Evolutionary conservation across 1,284 basidiomycete genomes (phyloP).

Genomic region (Puccinia horiana): DNA sequence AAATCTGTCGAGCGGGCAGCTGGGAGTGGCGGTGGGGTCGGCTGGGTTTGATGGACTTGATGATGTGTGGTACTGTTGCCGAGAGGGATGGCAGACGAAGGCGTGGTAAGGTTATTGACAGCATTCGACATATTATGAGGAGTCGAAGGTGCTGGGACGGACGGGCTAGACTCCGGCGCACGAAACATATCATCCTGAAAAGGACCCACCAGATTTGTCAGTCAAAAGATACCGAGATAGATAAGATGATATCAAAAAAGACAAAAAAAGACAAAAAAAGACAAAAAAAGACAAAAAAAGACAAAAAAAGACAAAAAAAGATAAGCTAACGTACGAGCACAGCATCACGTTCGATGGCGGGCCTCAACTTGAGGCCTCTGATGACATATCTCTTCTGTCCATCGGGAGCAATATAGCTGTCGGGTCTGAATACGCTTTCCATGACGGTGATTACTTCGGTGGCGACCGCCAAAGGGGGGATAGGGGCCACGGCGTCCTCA

Average conservation of each 20-base stretch:
- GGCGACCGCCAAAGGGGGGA: constrained; percentile 46
- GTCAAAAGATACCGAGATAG: not conserved
- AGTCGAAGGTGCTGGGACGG: constrained; percentile 32
- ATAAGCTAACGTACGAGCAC: constrained; percentile 17
- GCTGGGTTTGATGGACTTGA: constrained; percentile 28
- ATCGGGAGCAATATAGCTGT: constrained; percentile 44
- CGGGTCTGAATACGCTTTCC: constrained; percentile 49
- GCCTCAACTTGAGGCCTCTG: constrained; percentile 46
- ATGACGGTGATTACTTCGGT: constrained; percentile 50
- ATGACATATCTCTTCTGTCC: constrained; percentile 49
- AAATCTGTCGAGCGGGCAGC: constrained; percentile 21
- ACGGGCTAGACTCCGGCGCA: constrained; percentile 31
- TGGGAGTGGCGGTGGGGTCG: constrained; percentile 8
- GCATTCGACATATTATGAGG: constrained; percentile 32
- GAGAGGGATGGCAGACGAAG: constrained; percentile 28
- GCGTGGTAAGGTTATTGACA: constrained; percentile 27
- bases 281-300: not conserved
- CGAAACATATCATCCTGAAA: constrained; percentile 49
- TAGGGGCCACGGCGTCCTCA: constrained; percentile 33
- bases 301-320: not conserved
- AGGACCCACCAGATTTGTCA: not conserved
- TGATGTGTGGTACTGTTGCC: constrained; percentile 23
- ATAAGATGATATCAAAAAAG: not conserved
- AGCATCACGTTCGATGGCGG: constrained; percentile 38
- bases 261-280: not conserved